These are phyloP conservation scores for Cyclotella distinguenda DNA, from an alignment of 108 stramenopile species.

Conservation along the genomic window DNA sequence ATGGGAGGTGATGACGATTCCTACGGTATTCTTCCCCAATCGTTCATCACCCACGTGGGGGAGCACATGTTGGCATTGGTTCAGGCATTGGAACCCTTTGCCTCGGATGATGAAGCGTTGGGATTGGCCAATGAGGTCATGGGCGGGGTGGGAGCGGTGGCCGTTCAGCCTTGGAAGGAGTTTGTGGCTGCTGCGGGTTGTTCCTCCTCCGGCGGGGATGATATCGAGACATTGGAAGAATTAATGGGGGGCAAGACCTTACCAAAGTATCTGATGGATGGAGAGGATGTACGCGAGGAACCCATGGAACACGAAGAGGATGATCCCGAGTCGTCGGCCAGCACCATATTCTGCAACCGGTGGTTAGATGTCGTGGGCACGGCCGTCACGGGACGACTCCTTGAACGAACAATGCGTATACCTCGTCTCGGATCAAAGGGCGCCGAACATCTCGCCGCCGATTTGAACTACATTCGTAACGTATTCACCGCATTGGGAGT, in stretches of 20 bases:
- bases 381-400: constrained; percentile 73
- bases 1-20: constrained; percentile 48
- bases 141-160: constrained; percentile 63
- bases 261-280: constrained; percentile 44
- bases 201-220: constrained; percentile 27
- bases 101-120: constrained; percentile 65
- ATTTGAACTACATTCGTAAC: constrained; percentile 81
- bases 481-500: constrained; percentile 85
- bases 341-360: constrained; percentile 72
- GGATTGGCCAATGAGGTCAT: constrained; percentile 83
- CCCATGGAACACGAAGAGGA: constrained; percentile 52
- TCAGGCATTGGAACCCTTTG: constrained; percentile 85
- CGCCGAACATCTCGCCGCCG: constrained; percentile 74
- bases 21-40: constrained; percentile 81
- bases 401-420: constrained; percentile 79
- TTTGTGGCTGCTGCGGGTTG: constrained; percentile 68
- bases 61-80: constrained; percentile 87
- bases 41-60: constrained; percentile 81
- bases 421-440: constrained; percentile 76
- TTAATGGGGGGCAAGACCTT: constrained; percentile 71
- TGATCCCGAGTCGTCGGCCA: constrained; percentile 51
- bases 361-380: constrained; percentile 82
- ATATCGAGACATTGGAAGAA: constrained; percentile 22
- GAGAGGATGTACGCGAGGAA: constrained; percentile 36
- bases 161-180: constrained; percentile 75